phyloP scores from a whole-genome alignment of 257 asterid genomes.

The Solanum infundibuliforme region DNA sequence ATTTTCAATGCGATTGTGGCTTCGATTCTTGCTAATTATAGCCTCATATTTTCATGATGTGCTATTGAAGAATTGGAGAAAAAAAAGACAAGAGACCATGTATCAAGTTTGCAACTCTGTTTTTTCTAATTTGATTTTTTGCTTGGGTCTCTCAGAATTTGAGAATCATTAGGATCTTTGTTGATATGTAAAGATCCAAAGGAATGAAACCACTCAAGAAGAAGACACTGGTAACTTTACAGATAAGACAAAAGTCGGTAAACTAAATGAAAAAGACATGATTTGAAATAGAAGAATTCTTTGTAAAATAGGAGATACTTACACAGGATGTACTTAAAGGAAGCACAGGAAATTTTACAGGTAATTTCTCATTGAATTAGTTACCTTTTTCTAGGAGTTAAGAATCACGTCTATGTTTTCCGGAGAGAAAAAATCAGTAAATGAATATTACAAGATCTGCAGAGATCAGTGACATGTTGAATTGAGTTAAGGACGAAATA shows the following conservation, averaged over 20 bases:
- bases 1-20: neutral
- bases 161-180: neutral
- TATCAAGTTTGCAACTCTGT: neutral
- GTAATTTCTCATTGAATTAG: neutral
- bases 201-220: neutral
- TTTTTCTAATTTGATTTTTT: too few species aligned
- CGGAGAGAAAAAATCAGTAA: too few species aligned
- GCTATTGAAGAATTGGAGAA: neutral
- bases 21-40: neutral
- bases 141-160: neutral
- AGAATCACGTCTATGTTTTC: neutral
- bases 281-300: too few species aligned
- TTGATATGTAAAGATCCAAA: neutral
- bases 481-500: too few species aligned
- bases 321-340: neutral
- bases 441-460: too few species aligned
- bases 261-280: neutral
- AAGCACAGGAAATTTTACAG: neutral
- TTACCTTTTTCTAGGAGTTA: neutral
- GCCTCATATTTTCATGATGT: neutral
- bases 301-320: neutral
- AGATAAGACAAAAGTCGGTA: neutral
- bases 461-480: too few species aligned
- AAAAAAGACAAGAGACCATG: neutral
- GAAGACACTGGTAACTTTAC: neutral